Evolutionary conservation across 495 filamentous ascomycete species (phyloP).

Genomic region (Tuber microsphaerosporum): DNA sequence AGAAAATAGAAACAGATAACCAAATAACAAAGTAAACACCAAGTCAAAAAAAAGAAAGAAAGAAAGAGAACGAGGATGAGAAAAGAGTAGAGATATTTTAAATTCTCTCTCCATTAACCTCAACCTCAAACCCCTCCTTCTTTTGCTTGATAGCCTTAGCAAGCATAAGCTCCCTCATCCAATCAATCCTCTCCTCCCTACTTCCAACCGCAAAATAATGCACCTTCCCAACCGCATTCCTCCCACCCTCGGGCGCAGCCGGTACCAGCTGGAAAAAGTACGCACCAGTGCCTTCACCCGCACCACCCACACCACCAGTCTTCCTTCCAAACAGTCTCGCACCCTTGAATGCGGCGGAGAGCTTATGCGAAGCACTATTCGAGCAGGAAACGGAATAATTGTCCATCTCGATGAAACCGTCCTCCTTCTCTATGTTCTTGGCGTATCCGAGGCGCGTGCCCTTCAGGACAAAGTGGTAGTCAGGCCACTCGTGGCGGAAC

Average conservation of each 20-base stretch:
- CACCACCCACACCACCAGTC: slow-evolving; percentile 45
- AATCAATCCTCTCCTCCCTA: slow-evolving; percentile 86
- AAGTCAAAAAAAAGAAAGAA: slow-evolving; percentile 22
- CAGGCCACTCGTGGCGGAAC: slow-evolving; percentile 88
- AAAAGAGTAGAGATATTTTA: slow-evolving; percentile 43
- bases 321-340: slow-evolving; percentile 60
- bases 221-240: slow-evolving; percentile 60
- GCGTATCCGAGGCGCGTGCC: slow-evolving; percentile 82
- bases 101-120: slow-evolving; percentile 73
- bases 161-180: slow-evolving; percentile 98
- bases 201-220: slow-evolving; percentile 88
- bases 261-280: slow-evolving; percentile 92
- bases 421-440: slow-evolving; percentile 54
- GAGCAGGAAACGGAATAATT: slow-evolving; percentile 92
- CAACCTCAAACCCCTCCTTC: slow-evolving; percentile 70
- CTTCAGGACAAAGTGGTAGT: slow-evolving; percentile 74
- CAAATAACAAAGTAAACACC: neutral
- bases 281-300: slow-evolving; percentile 52
- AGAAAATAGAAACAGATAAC: neutral
- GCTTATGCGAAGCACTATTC: slow-evolving; percentile 62
- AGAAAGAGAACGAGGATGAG: neutral
- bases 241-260: slow-evolving; percentile 51
- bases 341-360: slow-evolving; percentile 81
- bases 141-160: slow-evolving; percentile 81
- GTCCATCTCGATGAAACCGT: slow-evolving; percentile 86